These are phyloP conservation scores for Lactarius psammicola DNA, from an alignment of 768 basidiomycete species.

Conservation along the genomic window DNA sequence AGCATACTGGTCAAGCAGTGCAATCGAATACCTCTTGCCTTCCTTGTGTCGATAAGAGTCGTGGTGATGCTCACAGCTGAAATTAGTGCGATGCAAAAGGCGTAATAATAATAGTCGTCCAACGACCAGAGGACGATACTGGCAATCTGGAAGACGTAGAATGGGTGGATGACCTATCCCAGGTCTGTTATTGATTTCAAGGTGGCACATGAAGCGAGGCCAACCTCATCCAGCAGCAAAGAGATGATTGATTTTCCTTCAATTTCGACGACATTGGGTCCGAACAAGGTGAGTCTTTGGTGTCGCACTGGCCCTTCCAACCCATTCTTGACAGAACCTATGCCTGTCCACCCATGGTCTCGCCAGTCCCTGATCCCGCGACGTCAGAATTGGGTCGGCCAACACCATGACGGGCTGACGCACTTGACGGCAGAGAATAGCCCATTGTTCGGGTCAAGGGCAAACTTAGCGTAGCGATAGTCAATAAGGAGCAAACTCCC, in stretches of 20 bases:
- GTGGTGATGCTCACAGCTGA: constrained; percentile 79
- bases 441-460: constrained; percentile 79
- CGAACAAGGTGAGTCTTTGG: constrained; percentile 76
- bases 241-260: constrained; percentile 77
- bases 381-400: not conserved
- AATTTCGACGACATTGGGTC: constrained; percentile 84
- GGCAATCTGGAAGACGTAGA: constrained; percentile 97
- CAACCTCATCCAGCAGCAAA: constrained; percentile 86
- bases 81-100: constrained; percentile 93
- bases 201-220: constrained; percentile 20
- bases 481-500: constrained; percentile 68
- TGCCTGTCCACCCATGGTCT: constrained; percentile 67
- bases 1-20: not conserved
- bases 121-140: constrained; percentile 92
- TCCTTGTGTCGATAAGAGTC: constrained; percentile 89
- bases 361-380: constrained; percentile 74
- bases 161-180: constrained; percentile 87
- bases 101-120: constrained; percentile 96
- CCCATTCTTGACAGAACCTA: constrained; percentile 63
- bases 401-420: constrained; percentile 27
- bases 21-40: constrained; percentile 46
- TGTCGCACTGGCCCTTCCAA: constrained; percentile 51
- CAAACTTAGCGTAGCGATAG: constrained; percentile 91
- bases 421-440: constrained; percentile 81
- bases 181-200: not conserved